A percentile compares a stretch with the other conserved stretches of the same genome.
These are phyloP conservation scores for Penicillium antarcticum DNA, from an alignment of 495 filamentous ascomycete genomes.

Conservation along the genomic window DNA sequence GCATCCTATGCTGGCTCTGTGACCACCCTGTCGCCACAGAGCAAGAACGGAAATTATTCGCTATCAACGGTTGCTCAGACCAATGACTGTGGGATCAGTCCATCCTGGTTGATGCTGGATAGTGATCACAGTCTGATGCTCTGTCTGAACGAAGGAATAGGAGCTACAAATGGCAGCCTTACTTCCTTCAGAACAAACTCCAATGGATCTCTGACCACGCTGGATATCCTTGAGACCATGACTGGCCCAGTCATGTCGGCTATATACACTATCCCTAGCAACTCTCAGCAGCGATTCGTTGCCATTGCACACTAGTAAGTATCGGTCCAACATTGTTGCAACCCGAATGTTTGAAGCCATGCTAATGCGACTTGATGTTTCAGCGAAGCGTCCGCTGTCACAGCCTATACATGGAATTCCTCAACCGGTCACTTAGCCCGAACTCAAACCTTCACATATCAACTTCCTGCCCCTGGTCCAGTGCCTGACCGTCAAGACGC, in stretches of 20 bases:
- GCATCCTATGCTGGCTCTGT: constrained; percentile 17
- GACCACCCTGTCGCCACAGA: constrained; percentile 1
- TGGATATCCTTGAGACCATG: constrained; percentile 8
- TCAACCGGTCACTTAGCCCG: constrained; percentile 4
- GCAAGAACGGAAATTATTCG: background rate
- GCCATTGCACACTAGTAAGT: constrained; percentile 33
- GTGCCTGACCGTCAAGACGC: constrained; percentile 50
- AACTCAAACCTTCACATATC: constrained; percentile 45
- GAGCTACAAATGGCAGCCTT: constrained; percentile 15
- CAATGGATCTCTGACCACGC: constrained; percentile 10
- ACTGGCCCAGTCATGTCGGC: constrained; percentile 17
- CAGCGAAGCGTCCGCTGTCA: constrained; percentile 17
- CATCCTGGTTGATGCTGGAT: constrained; percentile 23
- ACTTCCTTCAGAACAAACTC: constrained; percentile 10
- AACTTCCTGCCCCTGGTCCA: constrained; percentile 41
- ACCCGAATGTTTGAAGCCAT: background rate
- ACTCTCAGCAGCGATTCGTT: constrained; percentile 8
- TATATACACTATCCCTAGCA: constrained; percentile 11
- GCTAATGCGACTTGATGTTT: background rate
- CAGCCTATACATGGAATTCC: constrained; percentile 11
- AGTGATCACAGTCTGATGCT: constrained; percentile 5
- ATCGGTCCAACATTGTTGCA: background rate
- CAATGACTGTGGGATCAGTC: constrained; percentile 14
- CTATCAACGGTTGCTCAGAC: constrained; percentile 9
- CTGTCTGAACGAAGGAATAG: constrained; percentile 19